Percentiles rank a stretch among this genome's conserved stretches.
Evolutionary conservation across 2,329 filamentous ascomycete species (phyloP).

Genomic region (Microcera coccophila): DNA sequence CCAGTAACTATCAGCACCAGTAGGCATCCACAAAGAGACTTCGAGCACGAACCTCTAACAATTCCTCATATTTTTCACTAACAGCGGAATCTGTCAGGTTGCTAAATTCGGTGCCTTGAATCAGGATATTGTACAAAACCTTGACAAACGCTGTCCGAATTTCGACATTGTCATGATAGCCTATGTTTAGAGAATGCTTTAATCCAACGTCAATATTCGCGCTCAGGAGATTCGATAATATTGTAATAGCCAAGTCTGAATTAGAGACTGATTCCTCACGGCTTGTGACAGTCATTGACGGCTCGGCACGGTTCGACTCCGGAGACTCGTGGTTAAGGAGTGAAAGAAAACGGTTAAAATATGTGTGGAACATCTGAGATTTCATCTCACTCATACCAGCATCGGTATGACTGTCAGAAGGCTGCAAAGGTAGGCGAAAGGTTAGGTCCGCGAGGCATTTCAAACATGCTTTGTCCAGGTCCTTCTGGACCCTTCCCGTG

Average conservation of each 20-base stretch:
- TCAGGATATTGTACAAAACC: conserved; percentile 65
- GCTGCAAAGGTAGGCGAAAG: conserved; percentile 62
- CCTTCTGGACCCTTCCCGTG: conserved; percentile 54
- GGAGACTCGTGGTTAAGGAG: conserved; percentile 56
- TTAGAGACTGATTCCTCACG: conserved; percentile 54
- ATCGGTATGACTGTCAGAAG: conserved; percentile 61
- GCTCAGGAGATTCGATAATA: conserved; percentile 65
- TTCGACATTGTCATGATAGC: conserved; percentile 66
- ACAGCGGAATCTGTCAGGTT: conserved; percentile 64
- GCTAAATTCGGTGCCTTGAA: conserved; percentile 69
- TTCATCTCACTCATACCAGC: conserved; percentile 65
- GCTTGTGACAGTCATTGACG: conserved; percentile 31
- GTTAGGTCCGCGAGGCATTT: conserved; percentile 63
- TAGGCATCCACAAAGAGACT: too few species aligned
- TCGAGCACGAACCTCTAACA: conserved; percentile 51
- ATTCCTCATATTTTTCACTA: conserved; percentile 64
- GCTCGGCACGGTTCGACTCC: conserved; percentile 34
- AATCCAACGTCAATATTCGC: conserved; percentile 69
- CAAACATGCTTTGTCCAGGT: conserved; percentile 63
- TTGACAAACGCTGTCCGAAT: conserved; percentile 68
- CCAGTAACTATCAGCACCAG: conserved; percentile 3
- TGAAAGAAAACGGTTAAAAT: conserved; percentile 66
- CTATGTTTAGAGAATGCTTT: conserved; percentile 66
- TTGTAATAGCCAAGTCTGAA: conserved; percentile 62
- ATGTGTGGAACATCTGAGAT: conserved; percentile 67